Conservation (phyloP, 2,329 filamentous ascomycete genomes). For the Trichoderma sp. region DNA sequence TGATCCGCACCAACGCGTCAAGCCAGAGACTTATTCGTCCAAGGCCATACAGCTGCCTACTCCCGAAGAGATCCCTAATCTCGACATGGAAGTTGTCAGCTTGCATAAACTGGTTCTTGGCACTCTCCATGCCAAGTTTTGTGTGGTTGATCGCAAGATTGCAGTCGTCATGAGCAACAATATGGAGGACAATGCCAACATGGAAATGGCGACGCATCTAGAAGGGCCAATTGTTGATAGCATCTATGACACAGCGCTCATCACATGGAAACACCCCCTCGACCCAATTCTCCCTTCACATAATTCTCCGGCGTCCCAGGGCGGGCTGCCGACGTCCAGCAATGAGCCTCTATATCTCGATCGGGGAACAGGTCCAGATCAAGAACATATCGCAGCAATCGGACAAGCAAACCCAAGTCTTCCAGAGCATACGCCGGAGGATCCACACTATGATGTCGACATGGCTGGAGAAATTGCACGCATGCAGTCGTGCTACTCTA, state of each 20-base stretch:
- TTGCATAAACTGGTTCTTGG: slow-evolving; percentile 68
- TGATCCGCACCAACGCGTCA: slow-evolving; percentile 62
- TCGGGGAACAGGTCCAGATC: neutral
- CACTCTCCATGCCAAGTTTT: slow-evolving; percentile 76
- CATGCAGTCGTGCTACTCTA: slow-evolving; percentile 55
- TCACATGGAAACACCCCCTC: slow-evolving; percentile 67
- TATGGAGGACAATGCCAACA: slow-evolving; percentile 73
- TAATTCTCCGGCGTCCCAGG: neutral
- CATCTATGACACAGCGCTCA: slow-evolving; percentile 69
- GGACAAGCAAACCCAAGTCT: slow-evolving; percentile 28
- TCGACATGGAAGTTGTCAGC: slow-evolving; percentile 71
- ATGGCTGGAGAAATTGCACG: slow-evolving; percentile 60
- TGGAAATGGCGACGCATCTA: slow-evolving; percentile 76
- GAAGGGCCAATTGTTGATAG: slow-evolving; percentile 75
- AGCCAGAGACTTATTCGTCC: slow-evolving; percentile 55
- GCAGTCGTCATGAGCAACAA: slow-evolving; percentile 76
- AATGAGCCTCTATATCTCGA: slow-evolving; percentile 6
- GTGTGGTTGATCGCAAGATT: slow-evolving; percentile 70
- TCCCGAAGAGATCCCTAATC: slow-evolving; percentile 63
- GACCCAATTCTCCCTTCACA: slow-evolving; percentile 21
- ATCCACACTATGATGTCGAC: slow-evolving; percentile 62
- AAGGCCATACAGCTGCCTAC: slow-evolving; percentile 59
- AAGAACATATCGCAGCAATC: neutral
- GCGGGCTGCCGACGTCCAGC: slow-evolving; percentile 1
- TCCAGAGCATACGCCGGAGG: slow-evolving; percentile 54